Evolutionary conservation across 2,329 filamentous ascomycete genomes (phyloP).

Genomic region (Colletotrichum higginsianum): DNA sequence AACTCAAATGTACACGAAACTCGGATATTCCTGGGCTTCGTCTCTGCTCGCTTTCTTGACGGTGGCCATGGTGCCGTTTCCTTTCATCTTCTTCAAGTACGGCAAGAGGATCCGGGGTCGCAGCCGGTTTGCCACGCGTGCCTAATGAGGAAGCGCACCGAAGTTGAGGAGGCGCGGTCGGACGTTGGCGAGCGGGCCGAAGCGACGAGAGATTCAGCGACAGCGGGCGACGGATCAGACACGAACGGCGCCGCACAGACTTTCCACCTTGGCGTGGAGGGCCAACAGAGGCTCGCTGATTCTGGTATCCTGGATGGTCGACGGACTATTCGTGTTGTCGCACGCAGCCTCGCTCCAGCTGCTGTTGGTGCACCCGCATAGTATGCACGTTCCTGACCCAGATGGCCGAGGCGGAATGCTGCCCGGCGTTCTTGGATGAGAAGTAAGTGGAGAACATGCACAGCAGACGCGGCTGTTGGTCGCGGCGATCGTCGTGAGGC

Average conservation of each 20-base stretch:
- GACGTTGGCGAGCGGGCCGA: constrained; percentile 20
- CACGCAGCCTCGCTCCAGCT: constrained; percentile 17
- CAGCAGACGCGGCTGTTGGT: constrained; percentile 38
- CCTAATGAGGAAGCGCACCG: constrained; percentile 4
- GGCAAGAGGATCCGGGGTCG: constrained; percentile 70
- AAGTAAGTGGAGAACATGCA: constrained; percentile 8
- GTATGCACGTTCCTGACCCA: constrained; percentile 34
- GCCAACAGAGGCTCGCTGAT: constrained; percentile 10
- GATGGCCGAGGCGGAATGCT: constrained; percentile 17
- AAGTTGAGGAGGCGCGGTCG: neutral
- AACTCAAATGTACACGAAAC: constrained; percentile 77
- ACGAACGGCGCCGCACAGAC: constrained; percentile 36
- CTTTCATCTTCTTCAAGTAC: constrained; percentile 74
- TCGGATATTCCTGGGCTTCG: constrained; percentile 81
- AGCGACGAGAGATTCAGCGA: constrained; percentile 22
- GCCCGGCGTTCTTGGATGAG: constrained; percentile 30
- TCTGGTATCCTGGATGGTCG: constrained; percentile 14
- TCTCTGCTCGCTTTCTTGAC: constrained; percentile 74
- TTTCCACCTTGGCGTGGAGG: constrained; percentile 16
- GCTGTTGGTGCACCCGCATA: constrained; percentile 3
- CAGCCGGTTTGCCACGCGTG: constrained; percentile 65
- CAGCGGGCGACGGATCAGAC: constrained; percentile 12
- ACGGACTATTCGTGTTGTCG: neutral
- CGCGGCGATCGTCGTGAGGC: constrained; percentile 32
- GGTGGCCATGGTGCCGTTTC: constrained; percentile 74